phyloP scores from a whole-genome alignment of 352 stramenopile genomes.

The Globisporangium camurandrum region DNA sequence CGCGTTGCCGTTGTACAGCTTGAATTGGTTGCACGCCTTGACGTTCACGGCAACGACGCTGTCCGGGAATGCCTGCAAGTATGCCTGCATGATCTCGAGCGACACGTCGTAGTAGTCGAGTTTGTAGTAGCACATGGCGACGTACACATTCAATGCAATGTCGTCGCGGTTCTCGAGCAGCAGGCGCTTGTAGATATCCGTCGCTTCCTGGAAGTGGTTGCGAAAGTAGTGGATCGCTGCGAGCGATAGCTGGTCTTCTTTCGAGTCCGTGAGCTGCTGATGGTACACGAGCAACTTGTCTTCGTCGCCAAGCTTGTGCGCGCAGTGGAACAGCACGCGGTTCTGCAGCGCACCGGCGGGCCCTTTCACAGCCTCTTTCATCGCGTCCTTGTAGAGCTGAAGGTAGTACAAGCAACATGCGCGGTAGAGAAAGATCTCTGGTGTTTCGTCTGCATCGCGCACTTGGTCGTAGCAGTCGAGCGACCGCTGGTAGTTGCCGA shows the following conservation, averaged over 20 bases:
- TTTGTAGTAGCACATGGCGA: slow-evolving; percentile 99
- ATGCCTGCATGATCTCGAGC: slow-evolving; percentile 95
- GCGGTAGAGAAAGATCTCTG: slow-evolving; percentile 84
- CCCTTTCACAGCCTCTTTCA: slow-evolving; percentile 64
- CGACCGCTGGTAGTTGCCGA: slow-evolving; percentile 91
- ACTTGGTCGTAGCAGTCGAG: slow-evolving; percentile 89
- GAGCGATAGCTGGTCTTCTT: slow-evolving; percentile 94
- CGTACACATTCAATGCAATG: slow-evolving; percentile 95
- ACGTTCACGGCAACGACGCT: slow-evolving; percentile 92
- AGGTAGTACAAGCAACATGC: slow-evolving; percentile 93
- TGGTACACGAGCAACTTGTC: slow-evolving; percentile 94
- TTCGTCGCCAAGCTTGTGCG: slow-evolving; percentile 91
- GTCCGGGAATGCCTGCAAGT: slow-evolving; percentile 89
- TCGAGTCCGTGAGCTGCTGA: slow-evolving; percentile 88
- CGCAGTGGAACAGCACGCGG: slow-evolving; percentile 92
- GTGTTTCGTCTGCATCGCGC: slow-evolving; percentile 44
- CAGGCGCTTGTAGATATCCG: slow-evolving; percentile 95
- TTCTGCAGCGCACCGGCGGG: slow-evolving; percentile 80
- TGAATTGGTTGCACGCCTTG: slow-evolving; percentile 97
- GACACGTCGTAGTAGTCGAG: slow-evolving; percentile 97
- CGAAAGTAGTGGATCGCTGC: slow-evolving; percentile 95
- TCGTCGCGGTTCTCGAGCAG: slow-evolving; percentile 94
- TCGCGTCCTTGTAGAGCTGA: slow-evolving; percentile 86
- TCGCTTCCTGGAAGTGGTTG: slow-evolving; percentile 92
- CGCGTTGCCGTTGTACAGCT: slow-evolving; percentile 94